Base-by-base conservation (phyloP, 2,329 filamentous ascomycete species). In the Botrytis byssoidea region DNA sequence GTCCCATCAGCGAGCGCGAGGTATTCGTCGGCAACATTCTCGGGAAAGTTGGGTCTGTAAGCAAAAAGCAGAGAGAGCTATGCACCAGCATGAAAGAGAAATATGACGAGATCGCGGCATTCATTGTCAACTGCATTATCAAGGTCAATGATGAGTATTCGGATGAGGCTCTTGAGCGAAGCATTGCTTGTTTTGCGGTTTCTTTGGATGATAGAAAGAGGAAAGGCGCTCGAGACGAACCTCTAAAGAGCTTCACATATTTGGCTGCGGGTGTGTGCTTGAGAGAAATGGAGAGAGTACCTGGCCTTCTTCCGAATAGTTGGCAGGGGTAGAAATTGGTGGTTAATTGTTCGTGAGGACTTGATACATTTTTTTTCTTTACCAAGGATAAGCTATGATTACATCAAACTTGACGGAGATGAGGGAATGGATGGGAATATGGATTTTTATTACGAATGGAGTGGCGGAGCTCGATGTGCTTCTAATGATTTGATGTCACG, bases 11-110 rank as follows among this genome's bases (percentile, higher is more conserved):
- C 18, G 87, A 88, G 77, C 81, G 84, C 10, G 87, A 89, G 80
- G 87, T 87, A 63, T 89, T 90, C 78, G 84, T 86, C 44, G 88
- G 88, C 42, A 86, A 84, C 70, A 88, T 90, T 75, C 83, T 90
- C 35, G 87, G 86, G 70, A 85, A 85, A 74, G 83, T 83, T 16
- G 84, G 83, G 22, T 78, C 79, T 4, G 82, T 81, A 61, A 83
- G 77, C 32, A 80, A 79, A 60, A 77, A 79, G 4, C 83, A 85
- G 72, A 82, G 81, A n/a, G 84, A 86, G 35, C 75, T 79, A 8
- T 85, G 84, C 3, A 79, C 78, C 2, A 81, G 78, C 25, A 81
- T 87, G 77, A 85, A 83, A 60, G 84, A 85, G 16, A 82, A 83
- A 46, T 85, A 84, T 57, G 81, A 83, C 8, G 74, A 78, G 3